These are phyloP conservation scores for Eutrema heterophyllum DNA, from an alignment of 345 rosid species.

Conservation along the genomic window DNA sequence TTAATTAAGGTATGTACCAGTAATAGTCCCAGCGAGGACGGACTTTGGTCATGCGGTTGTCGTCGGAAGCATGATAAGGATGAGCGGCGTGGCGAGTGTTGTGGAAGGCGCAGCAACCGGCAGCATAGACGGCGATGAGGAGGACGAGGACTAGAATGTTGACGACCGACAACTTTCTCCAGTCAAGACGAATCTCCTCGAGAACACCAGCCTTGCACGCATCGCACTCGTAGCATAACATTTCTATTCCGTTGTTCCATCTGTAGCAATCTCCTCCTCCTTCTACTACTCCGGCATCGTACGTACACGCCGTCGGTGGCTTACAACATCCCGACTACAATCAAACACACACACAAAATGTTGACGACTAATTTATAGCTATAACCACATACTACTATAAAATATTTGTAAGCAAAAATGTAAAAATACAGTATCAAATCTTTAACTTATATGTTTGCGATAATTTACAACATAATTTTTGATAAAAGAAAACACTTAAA, in stretches of 20 bases:
- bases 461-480: not conserved
- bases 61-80: constrained; percentile 56
- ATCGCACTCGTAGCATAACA: constrained; percentile 88
- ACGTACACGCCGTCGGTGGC: constrained; percentile 83
- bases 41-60: constrained; percentile 67
- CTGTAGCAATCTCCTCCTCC: constrained; percentile 69
- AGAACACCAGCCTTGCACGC: constrained; percentile 95
- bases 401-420: not conserved
- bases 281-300: constrained; percentile 44
- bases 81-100: constrained; percentile 66
- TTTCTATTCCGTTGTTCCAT: constrained; percentile 59
- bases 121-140: constrained; percentile 62
- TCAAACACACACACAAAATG: not conserved
- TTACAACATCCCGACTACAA: constrained; percentile 89
- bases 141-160: constrained; percentile 63
- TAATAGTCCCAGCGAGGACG: constrained; percentile 79
- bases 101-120: constrained; percentile 85
- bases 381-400: not conserved
- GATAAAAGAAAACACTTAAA: no score
- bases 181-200: constrained; percentile 67
- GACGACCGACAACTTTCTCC: constrained; percentile 79
- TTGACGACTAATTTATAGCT: not conserved
- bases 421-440: not conserved
- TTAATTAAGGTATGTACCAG: constrained; percentile 38
- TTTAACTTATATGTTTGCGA: not conserved